Conservation (phyloP, 805 yeast genomes). For the Dipodascus geniculatus region DNA sequence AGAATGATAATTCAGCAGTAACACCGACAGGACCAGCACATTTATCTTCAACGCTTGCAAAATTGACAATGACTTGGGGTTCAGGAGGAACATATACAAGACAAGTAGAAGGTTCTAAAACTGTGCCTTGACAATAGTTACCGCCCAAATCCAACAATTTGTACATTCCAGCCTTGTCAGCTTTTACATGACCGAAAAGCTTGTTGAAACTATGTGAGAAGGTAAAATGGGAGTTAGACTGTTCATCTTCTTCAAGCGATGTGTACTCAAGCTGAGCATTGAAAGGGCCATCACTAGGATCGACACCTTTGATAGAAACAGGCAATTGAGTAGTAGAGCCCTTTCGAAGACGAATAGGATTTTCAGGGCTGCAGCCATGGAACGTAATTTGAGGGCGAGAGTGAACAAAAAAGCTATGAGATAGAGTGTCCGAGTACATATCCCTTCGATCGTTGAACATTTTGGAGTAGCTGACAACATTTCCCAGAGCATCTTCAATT, state of each 20-base stretch:
- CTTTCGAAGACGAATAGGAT: conserved; percentile 20
- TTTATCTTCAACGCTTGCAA: conserved; percentile 58
- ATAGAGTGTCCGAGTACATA: conserved; percentile 28
- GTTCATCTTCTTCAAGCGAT: conserved; percentile 17
- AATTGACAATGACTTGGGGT: conserved; percentile 34
- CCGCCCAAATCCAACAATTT: conserved; percentile 42
- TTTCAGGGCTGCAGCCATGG: conserved; percentile 20
- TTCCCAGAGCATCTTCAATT: conserved; percentile 59
- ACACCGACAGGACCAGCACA: conserved; percentile 93
- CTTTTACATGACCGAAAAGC: conserved; percentile 6
- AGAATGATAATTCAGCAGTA: conserved; percentile 50
- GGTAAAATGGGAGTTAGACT: conserved; percentile 17
- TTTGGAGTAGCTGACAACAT: conserved; percentile 28
- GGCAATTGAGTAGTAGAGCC: conserved; percentile 17
- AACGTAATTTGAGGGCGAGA: conserved; percentile 42
- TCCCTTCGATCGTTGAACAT: conserved; percentile 14
- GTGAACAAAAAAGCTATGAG: conserved; percentile 39
- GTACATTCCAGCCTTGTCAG: conserved; percentile 55
- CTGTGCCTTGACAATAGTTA: conserved; percentile 53
- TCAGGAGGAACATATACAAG: conserved; percentile 46
- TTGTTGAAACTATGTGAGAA: conserved; percentile 17
- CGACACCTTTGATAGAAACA: conserved; percentile 13
- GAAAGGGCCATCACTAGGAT: conserved; percentile 36
- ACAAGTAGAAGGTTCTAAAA: conserved; percentile 44
- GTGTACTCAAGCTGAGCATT: conserved; percentile 26